phyloP scores from a whole-genome alignment of 164 flowering plant species.

The Akebia trifoliata region DNA sequence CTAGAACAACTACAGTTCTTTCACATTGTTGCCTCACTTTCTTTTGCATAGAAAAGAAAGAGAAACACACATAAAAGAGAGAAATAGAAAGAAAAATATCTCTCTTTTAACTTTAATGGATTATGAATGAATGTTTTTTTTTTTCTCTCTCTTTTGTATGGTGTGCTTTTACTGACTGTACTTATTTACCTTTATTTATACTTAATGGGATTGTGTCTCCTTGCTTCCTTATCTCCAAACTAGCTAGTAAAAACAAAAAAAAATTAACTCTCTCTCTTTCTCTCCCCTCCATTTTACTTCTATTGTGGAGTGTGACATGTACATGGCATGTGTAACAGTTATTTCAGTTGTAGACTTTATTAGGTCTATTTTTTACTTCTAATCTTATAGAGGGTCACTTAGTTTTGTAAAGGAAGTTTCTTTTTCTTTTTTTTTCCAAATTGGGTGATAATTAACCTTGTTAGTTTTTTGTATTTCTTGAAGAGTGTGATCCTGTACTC shows the following conservation, averaged over 20 bases:
- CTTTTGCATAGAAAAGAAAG: slow-evolving; percentile 23
- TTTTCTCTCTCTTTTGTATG: not conserved
- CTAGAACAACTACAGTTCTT: slow-evolving; percentile 69
- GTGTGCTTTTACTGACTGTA: not conserved
- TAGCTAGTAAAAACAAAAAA: slow-evolving; percentile 7
- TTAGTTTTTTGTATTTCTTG: too few species aligned
- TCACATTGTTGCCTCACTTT: slow-evolving; percentile 84
- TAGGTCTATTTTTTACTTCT: too few species aligned
- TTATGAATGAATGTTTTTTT: not conserved
- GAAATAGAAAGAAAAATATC: not conserved
- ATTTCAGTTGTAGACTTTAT: not conserved
- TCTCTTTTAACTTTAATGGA: not conserved
- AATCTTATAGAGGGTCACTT: too few species aligned
- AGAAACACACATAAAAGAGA: not conserved
- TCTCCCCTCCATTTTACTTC: not conserved
- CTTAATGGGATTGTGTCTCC: slow-evolving; percentile 10
- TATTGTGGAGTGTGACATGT: not conserved
- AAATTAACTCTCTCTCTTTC: not conserved
- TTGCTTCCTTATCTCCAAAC: slow-evolving; percentile 13
- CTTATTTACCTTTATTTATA: not conserved
- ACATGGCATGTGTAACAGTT: too few species aligned
- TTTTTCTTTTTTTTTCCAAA: too few species aligned
- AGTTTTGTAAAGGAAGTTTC: too few species aligned
- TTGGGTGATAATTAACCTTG: too few species aligned
- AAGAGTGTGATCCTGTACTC: too few species aligned